Conservation (phyloP, 2,329 filamentous ascomycete genomes). For the Penicillium occitanis region DNA sequence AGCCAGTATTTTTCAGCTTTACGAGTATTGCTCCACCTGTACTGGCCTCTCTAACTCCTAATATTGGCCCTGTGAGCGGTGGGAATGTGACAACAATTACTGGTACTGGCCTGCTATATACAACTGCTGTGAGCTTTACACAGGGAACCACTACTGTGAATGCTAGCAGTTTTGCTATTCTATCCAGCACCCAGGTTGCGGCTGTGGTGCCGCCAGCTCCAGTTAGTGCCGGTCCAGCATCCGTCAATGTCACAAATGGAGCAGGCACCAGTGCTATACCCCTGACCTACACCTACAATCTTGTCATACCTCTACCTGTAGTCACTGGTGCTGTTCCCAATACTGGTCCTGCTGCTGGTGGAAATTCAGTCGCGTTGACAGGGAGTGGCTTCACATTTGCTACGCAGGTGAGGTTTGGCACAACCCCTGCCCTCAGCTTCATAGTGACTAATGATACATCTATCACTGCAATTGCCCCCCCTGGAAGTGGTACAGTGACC, state of each 20-base stretch:
- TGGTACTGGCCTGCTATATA: slow-evolving; percentile 3
- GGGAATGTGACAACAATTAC: slow-evolving; percentile 10
- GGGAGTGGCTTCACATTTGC: slow-evolving; percentile 9
- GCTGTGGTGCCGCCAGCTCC: slow-evolving; percentile 5
- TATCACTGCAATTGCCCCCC: slow-evolving; percentile 1
- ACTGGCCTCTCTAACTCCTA: slow-evolving; percentile 1
- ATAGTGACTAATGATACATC: not conserved
- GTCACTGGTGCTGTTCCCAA: not conserved
- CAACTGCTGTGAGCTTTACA: not conserved
- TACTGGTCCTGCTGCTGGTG: slow-evolving; percentile 6
- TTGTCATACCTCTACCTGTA: not conserved
- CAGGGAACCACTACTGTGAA: slow-evolving; percentile 1
- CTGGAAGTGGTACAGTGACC: slow-evolving; percentile 6
- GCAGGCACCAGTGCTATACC: slow-evolving; percentile 4
- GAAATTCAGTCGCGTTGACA: not conserved
- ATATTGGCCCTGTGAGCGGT: not conserved
- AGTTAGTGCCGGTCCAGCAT: not conserved
- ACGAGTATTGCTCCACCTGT: not conserved
- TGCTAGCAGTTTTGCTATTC: not conserved
- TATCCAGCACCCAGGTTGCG: slow-evolving; percentile 2
- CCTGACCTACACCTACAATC: slow-evolving; percentile 10
- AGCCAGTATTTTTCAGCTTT: slow-evolving; percentile 10
- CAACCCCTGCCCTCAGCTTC: slow-evolving; percentile 1
- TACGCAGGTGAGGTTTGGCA: not conserved
- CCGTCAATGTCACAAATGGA: not conserved